These are phyloP conservation scores for Lumnitzera racemosa DNA, from an alignment of 345 rosid species.

Conservation along the genomic window DNA sequence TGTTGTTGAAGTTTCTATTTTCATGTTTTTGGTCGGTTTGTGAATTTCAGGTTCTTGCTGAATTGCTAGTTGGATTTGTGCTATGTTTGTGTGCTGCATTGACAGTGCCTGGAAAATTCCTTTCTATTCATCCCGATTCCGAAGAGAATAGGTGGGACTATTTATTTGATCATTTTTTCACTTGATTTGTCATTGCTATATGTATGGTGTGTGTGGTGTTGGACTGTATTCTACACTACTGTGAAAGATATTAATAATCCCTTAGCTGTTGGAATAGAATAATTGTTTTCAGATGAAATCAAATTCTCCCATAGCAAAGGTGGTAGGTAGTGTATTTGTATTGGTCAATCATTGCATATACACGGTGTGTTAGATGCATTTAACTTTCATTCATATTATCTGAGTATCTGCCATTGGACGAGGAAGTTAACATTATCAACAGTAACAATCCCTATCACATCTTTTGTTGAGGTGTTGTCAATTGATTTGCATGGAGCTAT, in stretches of 20 bases:
- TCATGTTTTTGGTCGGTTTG: not conserved
- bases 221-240: too few species aligned
- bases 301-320: too few species aligned
- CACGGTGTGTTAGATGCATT: not conserved
- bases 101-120: constrained; percentile 82
- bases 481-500: too few species aligned
- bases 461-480: too few species aligned
- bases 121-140: constrained; percentile 77
- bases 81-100: constrained; percentile 93
- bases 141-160: constrained; percentile 79
- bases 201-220: too few species aligned
- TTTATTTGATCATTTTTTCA: not conserved
- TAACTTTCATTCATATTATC: not conserved
- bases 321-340: too few species aligned
- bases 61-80: constrained; percentile 62
- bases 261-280: too few species aligned
- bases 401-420: too few species aligned
- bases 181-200: not conserved
- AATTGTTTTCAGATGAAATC: too few species aligned
- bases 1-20: not conserved
- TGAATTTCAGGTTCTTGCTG: constrained; percentile 53
- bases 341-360: too few species aligned
- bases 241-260: too few species aligned
- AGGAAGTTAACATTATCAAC: not conserved
- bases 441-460: too few species aligned